Evolutionary conservation across 805 yeast genomes (phyloP), one percentile per base, ranked within the genome.

Genomic region (Candida loeiensis): DNA sequence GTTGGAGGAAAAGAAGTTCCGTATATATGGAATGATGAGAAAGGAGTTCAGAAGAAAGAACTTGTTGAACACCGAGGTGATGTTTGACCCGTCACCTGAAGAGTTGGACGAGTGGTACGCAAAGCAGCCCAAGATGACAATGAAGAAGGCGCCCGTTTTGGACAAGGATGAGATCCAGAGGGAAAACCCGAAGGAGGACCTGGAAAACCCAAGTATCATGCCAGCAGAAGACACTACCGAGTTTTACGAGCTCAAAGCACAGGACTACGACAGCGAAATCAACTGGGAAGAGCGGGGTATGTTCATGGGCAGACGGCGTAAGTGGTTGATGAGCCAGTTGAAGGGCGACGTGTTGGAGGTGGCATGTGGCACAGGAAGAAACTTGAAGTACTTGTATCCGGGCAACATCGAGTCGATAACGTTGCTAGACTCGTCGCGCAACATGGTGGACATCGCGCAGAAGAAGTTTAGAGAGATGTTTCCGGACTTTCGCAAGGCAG

Each of bases 321-420:
- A 79, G 51, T 82, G 93, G 85, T 59, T 85, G 34, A 85, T 85
- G 89, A 75, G 69, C 26, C 85, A 84, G 45, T 75, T 82, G 36
- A 66, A 70, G 43, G 99, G 99, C 16, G 96, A 93, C 56, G 96
- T 89, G 2, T 66, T 93, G 41, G 99, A 93, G 61, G 93, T 91
- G 8, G 83, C 97, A 0, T 86, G 95, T 56, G 99, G 99, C 43
- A 93, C 99, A 0, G 98, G 99, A 5, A 75, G 98, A 61, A 93
- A 93, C 57, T 75, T 91, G 41, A 80, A 82, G 35, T 90, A 82
- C 56, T 63, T 88, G 50, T 74, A 81, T 39, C 75, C 80, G 15
- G 70, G 75, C 1, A 57, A 67, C 19, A 64, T 91, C 21, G 71
- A 74, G 35, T 84, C 96, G 0, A 75, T 87, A 27, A 91, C 98